Evolutionary conservation across 768 basidiomycete genomes (phyloP), one percentile per base, ranked within the genome.

Genomic region (Suillus subluteus): DNA sequence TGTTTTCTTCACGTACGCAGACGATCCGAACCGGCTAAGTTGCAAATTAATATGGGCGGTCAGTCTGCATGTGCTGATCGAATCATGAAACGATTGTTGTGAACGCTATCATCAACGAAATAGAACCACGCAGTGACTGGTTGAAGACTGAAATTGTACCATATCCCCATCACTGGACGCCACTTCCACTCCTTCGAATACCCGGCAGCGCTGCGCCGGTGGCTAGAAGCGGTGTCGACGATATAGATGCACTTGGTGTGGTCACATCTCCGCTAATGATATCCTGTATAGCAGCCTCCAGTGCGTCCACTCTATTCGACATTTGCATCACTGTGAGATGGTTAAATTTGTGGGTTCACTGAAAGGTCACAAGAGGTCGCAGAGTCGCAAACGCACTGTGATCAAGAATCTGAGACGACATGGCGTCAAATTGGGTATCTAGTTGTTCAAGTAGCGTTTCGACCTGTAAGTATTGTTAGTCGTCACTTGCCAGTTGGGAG

Each of bases 241-340:
- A 91, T 68, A 87, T 86, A 13, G 89, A 86, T 46, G 88, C 79
- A 69, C 83, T 87, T 32, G 81, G 74, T 6, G 81, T 72, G 43
- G 78, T 68, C 18, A 86, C 76, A 66, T 91, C 92, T 37, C 88
- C 88, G 67, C 90, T 92, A 73, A 98, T 95, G 58, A 97, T 92
- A 73, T 97, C 95, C 70, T 96, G 94, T 64, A 98, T 96, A 13
- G 95, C 88, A 21, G 88, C 88, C 74, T 98, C 96, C 38, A 98
- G 82, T 21, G 92, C 87, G 72, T 98, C 95, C 26, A 98, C 95
- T 54, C 96, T 87, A 46, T 87, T 86, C 1, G 95, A 96, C 96
- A 97, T 98, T 72, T 95, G 91, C 64, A 81, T 87, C 96, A 98
- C 96, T 97, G 73, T 43, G 26, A 62, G 63, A 30, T 66, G 65